phyloP scores from a whole-genome alignment of 176 grass and related monocot genomes.

The Oryza officinalis region DNA sequence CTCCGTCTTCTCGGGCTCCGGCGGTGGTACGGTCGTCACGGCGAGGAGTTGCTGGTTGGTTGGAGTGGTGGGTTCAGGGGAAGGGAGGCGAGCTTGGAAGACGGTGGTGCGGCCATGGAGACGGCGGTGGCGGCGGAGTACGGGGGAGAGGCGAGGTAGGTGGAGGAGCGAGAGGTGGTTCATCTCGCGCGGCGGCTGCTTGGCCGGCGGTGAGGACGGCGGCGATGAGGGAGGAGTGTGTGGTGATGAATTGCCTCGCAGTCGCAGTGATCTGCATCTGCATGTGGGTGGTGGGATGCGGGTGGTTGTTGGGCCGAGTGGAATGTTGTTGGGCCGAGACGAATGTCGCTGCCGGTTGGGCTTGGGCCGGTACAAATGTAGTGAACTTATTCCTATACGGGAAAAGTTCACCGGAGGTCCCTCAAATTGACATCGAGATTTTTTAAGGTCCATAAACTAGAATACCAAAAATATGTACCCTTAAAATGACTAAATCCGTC shows the following conservation, averaged over 20 bases:
- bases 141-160: not conserved
- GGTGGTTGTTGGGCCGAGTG: not conserved
- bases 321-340: not conserved
- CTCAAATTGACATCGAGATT: too few relatives aligned
- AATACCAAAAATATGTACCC: too few relatives aligned
- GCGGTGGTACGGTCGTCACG: not conserved
- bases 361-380: not conserved
- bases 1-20: not conserved
- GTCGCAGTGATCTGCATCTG: not conserved
- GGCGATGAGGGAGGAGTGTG: not conserved
- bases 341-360: not conserved
- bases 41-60: not conserved
- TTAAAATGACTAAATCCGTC: too few relatives aligned
- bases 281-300: too few relatives aligned
- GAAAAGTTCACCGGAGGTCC: too few relatives aligned
- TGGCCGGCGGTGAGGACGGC: not conserved
- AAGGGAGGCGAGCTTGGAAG: slow-evolving; percentile 27
- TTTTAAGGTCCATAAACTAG: too few relatives aligned
- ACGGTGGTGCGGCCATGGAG: slow-evolving; percentile 6
- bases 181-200: slow-evolving; percentile 20
- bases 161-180: slow-evolving; percentile 37
- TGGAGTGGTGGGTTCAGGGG: not conserved
- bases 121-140: not conserved
- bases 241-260: not conserved
- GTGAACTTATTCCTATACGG: too few relatives aligned